Conservation (phyloP, 495 filamentous ascomycete genomes). For the Immersiella caudata region DNA sequence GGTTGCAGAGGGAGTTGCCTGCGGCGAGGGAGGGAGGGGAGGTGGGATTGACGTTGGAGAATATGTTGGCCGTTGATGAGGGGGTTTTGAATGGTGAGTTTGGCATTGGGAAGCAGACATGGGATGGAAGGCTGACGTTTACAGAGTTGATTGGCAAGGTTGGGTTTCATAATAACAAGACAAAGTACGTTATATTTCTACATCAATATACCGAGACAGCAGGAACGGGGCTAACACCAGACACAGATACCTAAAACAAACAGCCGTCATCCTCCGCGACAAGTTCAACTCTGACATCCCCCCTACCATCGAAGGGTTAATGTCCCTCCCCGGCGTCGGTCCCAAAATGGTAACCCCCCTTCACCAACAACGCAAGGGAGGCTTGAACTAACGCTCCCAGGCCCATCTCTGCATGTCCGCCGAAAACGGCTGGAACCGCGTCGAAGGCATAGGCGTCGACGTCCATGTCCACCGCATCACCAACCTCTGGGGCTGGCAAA, state of each 20-base stretch:
- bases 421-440: constrained; percentile 56
- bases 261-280: constrained; percentile 73
- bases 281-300: constrained; percentile 78
- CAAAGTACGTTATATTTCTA: constrained; percentile 51
- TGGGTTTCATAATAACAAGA: constrained; percentile 97
- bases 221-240: background rate
- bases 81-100: constrained; percentile 60
- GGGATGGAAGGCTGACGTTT: no score
- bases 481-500: constrained; percentile 93
- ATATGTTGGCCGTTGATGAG: constrained; percentile 74
- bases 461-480: constrained; percentile 84
- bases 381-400: no score
- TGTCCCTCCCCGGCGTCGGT: constrained; percentile 84
- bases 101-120: no score
- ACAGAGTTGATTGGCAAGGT: constrained; percentile 72
- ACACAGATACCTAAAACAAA: constrained; percentile 70
- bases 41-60: constrained; percentile 69
- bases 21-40: constrained; percentile 40
- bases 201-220: background rate
- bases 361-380: no score
- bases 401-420: constrained; percentile 84
- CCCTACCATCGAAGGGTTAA: constrained; percentile 73
- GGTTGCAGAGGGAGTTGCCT: constrained; percentile 74
- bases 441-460: constrained; percentile 67
- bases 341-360: no score